Evolutionary conservation across 352 stramenopile genomes (phyloP).

Genomic region (Phytophthora meadii): DNA sequence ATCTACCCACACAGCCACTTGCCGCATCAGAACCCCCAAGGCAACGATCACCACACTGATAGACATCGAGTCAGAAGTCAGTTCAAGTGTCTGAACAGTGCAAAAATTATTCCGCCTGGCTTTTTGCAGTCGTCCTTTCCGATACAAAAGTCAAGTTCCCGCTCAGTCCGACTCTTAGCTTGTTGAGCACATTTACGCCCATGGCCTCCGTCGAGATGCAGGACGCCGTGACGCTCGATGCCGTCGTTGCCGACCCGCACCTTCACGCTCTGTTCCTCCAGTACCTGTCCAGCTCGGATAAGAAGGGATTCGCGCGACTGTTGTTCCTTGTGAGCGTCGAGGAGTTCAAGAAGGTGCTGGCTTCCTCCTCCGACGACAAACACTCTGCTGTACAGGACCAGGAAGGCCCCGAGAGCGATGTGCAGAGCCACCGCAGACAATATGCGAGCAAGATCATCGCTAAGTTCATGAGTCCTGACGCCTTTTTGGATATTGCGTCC

Average conservation of each 20-base stretch:
- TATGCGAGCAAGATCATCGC: slow-evolving; percentile 89
- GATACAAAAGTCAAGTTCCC: slow-evolving; percentile 15
- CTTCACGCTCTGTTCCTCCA: slow-evolving; percentile 85
- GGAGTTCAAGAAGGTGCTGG: slow-evolving; percentile 87
- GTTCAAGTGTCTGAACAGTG: slow-evolving; percentile 1
- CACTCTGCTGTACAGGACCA: not conserved
- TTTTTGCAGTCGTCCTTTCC: slow-evolving; percentile 18
- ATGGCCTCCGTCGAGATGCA: slow-evolving; percentile 2
- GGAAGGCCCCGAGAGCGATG: slow-evolving; percentile 28
- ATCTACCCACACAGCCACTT: not conserved
- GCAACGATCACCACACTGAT: not conserved
- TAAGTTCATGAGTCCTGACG: slow-evolving; percentile 88
- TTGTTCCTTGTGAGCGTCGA: slow-evolving; percentile 90
- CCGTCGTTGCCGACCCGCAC: slow-evolving; percentile 79
- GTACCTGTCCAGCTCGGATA: slow-evolving; percentile 70
- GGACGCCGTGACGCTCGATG: slow-evolving; percentile 61
- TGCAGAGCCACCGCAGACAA: slow-evolving; percentile 49
- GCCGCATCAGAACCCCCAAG: not conserved
- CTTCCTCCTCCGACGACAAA: slow-evolving; percentile 1
- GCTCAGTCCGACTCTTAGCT: slow-evolving; percentile 31
- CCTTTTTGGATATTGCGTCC: slow-evolving; percentile 81
- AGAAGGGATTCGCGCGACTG: slow-evolving; percentile 77
- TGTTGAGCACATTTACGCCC: not conserved
- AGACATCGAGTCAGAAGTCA: not conserved
- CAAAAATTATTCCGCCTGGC: slow-evolving; percentile 16